Conservation (phyloP, 495 filamentous ascomycete species). For the Neurospora hispaniola region DNA sequence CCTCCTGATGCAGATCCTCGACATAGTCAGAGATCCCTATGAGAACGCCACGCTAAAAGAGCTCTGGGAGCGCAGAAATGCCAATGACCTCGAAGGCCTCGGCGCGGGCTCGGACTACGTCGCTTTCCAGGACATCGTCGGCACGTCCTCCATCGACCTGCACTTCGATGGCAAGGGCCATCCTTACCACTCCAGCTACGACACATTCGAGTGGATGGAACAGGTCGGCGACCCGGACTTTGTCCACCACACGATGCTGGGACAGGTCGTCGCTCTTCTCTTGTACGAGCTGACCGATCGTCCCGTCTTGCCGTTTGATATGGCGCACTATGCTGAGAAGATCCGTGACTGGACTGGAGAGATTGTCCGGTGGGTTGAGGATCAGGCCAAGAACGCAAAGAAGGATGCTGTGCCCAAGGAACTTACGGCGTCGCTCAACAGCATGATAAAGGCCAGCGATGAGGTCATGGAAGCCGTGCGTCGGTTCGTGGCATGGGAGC, state of each 20-base stretch:
- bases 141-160: constrained; percentile 80
- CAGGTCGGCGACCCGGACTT: constrained; percentile 71
- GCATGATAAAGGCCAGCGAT: constrained; percentile 49
- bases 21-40: constrained; percentile 60
- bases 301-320: constrained; percentile 72
- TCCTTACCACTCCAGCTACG: constrained; percentile 79
- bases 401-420: constrained; percentile 2
- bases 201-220: constrained; percentile 81
- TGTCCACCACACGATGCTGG: constrained; percentile 66
- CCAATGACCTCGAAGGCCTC: constrained; percentile 51
- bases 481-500: constrained; percentile 63
- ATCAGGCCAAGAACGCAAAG: constrained; percentile 33
- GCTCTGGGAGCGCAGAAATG: constrained; percentile 60
- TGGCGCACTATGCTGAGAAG: constrained; percentile 49
- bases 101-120: constrained; percentile 83
- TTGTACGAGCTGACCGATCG: constrained; percentile 75
- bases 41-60: constrained; percentile 62
- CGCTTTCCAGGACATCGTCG: constrained; percentile 89
- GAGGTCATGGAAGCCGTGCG: constrained; percentile 48
- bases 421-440: constrained; percentile 36
- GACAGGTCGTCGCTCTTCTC: constrained; percentile 71
- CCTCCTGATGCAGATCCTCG: constrained; percentile 58
- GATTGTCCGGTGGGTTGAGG: constrained; percentile 53
- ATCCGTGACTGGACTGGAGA: constrained; percentile 51
- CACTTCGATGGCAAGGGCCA: constrained; percentile 58